Base-by-base conservation (phyloP, 108 stramenopile genomes). In the Pseudonitzschia multiseries region DNA sequence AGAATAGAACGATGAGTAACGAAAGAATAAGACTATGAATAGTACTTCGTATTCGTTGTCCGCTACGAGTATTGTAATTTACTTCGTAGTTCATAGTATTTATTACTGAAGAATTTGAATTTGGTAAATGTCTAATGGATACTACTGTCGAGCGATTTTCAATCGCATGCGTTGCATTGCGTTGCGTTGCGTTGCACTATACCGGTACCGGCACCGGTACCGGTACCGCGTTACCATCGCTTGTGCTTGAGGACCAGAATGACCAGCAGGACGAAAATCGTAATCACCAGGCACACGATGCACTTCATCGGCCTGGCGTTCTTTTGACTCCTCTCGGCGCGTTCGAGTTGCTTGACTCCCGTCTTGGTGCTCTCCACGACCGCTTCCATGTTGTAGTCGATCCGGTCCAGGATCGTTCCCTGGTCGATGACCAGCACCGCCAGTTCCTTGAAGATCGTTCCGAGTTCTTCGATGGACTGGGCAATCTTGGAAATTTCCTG, bases 331-430 rank as follows among this genome's bases (percentile, higher is more conserved):
- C 93, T 92, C 67, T 99, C 99, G 9, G 99, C 99, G 72, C 84
- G 86, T 74, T 99, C 97, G 54, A 99, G 81, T 79, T 99, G 97
- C 41, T 85, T 76, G 53, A 99, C 96, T 43, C 98, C 99, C 57
- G 95, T 91, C 66, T 97, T 95, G 42, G 97, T 98, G 75, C 96
- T 94, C 83, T 99, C 98, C 9, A 99, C 97, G 32, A 98, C 98
- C 41, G 97, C 93, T 82, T 99, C 99, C 98, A 99, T 98, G 74
- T 99, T 99, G 85, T 97, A 99, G 79, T 99, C 99, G 70, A 99
- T 99, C 13, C 99, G 92, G 86, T 99, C 99, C 24, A 99, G 84
- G 40, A 99, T 97, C 0, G 99, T 99, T 1, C 99, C 99, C 75
- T 99, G 99, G 80, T 99, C 99, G 80, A 99, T 99, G 22, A 99